Percentiles rank a stretch among this genome's conserved stretches.
phyloP scores from a whole-genome alignment of 2,329 filamentous ascomycete species.

The Ceratocystis huliohia region DNA sequence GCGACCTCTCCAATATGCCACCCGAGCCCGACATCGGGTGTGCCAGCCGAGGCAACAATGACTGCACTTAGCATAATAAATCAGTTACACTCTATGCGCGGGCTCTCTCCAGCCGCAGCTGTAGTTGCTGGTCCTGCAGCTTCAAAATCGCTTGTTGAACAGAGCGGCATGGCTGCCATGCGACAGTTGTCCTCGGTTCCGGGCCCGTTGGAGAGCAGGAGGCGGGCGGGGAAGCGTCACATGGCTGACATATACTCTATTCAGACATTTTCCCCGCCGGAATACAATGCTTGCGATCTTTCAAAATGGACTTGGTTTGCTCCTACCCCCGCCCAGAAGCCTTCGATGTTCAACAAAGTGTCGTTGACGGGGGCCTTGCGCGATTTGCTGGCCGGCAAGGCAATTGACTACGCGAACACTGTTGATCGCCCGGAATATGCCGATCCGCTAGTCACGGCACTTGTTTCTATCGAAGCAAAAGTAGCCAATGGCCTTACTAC shows the following conservation, averaged over 20 bases:
- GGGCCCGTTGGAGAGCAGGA: conserved; percentile 43
- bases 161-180: neutral
- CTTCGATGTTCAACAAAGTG: conserved; percentile 1
- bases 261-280: conserved; percentile 31
- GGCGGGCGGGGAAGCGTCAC: conserved; percentile 39
- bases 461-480: conserved; percentile 9
- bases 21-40: neutral
- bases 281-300: conserved; percentile 30
- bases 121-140: neutral
- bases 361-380: neutral
- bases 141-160: neutral
- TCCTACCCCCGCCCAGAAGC: conserved; percentile 27
- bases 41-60: neutral
- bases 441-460: conserved; percentile 12
- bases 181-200: conserved; percentile 34
- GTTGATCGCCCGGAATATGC: conserved; percentile 5
- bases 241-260: conserved; percentile 38
- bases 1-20: neutral
- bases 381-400: neutral
- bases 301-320: conserved; percentile 41
- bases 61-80: neutral
- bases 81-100: neutral
- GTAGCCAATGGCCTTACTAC: conserved; percentile 5
- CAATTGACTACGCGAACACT: conserved; percentile 13
- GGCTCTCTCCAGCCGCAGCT: neutral